Evolutionary conservation across 495 filamentous ascomycete species (phyloP), one percentile per base, ranked within the genome.

Genomic region (Aspergillus taichungensis): DNA sequence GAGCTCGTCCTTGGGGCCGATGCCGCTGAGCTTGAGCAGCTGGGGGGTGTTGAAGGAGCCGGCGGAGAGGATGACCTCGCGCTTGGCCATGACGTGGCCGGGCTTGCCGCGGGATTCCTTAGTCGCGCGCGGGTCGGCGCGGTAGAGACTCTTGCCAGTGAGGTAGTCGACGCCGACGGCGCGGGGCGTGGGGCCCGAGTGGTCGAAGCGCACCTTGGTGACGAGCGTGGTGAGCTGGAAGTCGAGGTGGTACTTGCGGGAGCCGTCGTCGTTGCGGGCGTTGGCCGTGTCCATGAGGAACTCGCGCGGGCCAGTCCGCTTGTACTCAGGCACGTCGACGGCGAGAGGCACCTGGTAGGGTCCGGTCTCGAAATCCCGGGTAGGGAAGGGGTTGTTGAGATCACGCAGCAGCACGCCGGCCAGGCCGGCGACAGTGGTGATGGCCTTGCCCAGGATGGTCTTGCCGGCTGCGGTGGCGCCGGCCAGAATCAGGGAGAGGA

Each of bases 141-240:
- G 63, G 62, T 85, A 85, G 6, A 85, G 63, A 40, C 67, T 58
- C 13, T 72, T 49, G 12, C 81, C 82, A 11, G 64, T 62, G 5
- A 85, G 71, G 56, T 75, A 85, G 30, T 79, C 72, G 34, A 87
- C 71, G n/a, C 82, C 83, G 2, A 63, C 75, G 11, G 83, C 83
- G n/a, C 57, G 57, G 1, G 79, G 77, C 38, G 59, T 67, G 6
- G 39, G 30, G 6, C 57, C 60, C 30, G 62, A 46, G 6, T 53
- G 66, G 50, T 76, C 67, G 51, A 85, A 84, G 6, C 49, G 46
- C 18, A 85, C 66, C 36, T 75, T 77, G 5, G 82, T 85, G 9
- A 77, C 83, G 32, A 80, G 64, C 10, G 71, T 74, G 61, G 84
- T 74, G 3, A 77, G 59, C 14, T 68, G 67, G 8, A 86, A 66